A percentile compares a stretch with the other conserved stretches of the same genome.
These are phyloP conservation scores for Lachnellula willkommii DNA, from an alignment of 2,329 filamentous ascomycete species.

Conservation along the genomic window DNA sequence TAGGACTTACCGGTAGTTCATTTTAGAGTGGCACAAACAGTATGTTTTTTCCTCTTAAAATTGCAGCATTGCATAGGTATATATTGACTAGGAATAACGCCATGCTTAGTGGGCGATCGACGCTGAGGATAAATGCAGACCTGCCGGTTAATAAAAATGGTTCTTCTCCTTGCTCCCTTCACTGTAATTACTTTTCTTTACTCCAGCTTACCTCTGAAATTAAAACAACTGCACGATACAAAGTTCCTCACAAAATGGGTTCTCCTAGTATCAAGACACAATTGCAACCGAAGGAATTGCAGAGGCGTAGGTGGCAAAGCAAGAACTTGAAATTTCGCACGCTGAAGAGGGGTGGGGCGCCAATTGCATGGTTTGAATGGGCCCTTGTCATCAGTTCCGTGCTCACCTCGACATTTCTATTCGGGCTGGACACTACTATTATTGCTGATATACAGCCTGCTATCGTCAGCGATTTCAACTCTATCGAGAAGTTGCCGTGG, in stretches of 20 bases:
- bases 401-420: neutral
- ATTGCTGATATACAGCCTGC: conserved; percentile 40
- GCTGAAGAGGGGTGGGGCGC: neutral
- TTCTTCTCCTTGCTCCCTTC: too few relatives aligned
- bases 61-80: too few relatives aligned
- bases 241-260: neutral
- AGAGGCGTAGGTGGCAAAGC: neutral
- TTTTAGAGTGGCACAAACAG: too few relatives aligned
- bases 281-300: neutral
- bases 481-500: conserved; percentile 36
- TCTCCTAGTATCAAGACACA: neutral
- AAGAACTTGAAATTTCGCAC: neutral
- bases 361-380: neutral
- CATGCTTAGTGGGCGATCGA: too few relatives aligned
- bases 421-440: conserved; percentile 41
- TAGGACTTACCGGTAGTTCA: too few relatives aligned
- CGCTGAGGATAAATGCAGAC: too few relatives aligned
- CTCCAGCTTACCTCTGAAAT: too few relatives aligned
- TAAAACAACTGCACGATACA: conserved; percentile 15
- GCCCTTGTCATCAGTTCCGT: neutral
- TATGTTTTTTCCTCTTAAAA: too few relatives aligned
- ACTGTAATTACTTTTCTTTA: too few relatives aligned
- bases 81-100: too few relatives aligned
- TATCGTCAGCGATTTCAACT: conserved; percentile 33
- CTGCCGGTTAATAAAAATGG: too few relatives aligned